phyloP scores from a whole-genome alignment of 495 filamentous ascomycete genomes.

The Xylaria acuta region DNA sequence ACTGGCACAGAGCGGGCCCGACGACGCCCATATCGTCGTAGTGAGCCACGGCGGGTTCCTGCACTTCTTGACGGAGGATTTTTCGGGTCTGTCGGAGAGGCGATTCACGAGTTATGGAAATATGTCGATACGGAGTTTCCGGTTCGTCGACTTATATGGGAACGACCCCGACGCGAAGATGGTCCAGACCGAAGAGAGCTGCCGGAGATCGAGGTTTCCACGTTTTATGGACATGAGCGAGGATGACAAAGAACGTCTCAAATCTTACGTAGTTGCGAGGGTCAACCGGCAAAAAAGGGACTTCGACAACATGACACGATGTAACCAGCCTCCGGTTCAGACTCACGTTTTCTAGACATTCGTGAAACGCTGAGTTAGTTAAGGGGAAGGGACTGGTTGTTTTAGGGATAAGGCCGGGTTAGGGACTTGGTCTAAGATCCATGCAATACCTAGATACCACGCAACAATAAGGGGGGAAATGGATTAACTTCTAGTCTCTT shows the following conservation, averaged over 20 bases:
- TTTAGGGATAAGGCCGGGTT: background rate
- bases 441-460: background rate
- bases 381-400: background rate
- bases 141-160: constrained; percentile 56
- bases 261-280: constrained; percentile 24
- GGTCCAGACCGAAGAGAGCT: constrained; percentile 59
- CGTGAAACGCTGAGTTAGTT: background rate
- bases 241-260: background rate
- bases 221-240: constrained; percentile 13
- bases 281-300: constrained; percentile 5
- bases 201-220: constrained; percentile 34
- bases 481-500: background rate
- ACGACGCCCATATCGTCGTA: constrained; percentile 64
- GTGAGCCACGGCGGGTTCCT: constrained; percentile 37
- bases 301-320: constrained; percentile 5
- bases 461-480: background rate
- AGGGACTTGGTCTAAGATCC: background rate
- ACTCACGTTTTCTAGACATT: background rate
- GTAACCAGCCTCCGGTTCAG: background rate
- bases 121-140: constrained; percentile 71
- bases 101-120: constrained; percentile 47
- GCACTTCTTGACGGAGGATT: constrained; percentile 78
- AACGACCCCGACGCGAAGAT: constrained; percentile 60
- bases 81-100: constrained; percentile 56
- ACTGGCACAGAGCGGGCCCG: constrained; percentile 31